phyloP scores from a whole-genome alignment of 306 rosid genomes.

The Leucaena leucocephala region DNA sequence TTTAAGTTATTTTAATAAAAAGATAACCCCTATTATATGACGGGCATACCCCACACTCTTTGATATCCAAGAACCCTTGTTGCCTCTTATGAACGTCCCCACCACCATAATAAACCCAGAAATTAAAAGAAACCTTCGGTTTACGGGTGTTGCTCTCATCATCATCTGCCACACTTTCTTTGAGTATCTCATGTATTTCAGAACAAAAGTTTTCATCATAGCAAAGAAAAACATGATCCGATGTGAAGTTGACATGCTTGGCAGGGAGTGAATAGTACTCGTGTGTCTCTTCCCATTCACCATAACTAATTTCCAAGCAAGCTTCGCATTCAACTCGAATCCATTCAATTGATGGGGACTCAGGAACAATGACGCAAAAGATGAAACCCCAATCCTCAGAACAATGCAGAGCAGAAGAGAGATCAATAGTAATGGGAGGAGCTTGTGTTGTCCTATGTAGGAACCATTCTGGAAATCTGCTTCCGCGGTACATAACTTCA shows the following conservation, averaged over 20 bases:
- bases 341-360: background rate
- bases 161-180: background rate
- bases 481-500: background rate
- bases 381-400: slow-evolving; percentile 6
- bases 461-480: slow-evolving; percentile 5
- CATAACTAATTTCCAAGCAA: background rate
- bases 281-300: background rate
- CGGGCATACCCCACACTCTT: slow-evolving; percentile 23
- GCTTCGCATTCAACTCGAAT: background rate
- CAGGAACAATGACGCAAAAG: background rate
- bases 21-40: too few species aligned
- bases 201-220: background rate
- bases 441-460: background rate
- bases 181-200: background rate
- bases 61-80: background rate
- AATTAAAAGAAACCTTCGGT: background rate
- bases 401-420: background rate
- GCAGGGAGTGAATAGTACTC: background rate
- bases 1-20: too few species aligned
- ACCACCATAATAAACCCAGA: background rate
- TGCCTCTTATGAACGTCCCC: background rate
- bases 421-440: background rate
- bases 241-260: background rate
- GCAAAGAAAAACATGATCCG: background rate
- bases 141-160: background rate